Conservation (phyloP, 2,329 filamentous ascomycete species). For the Rachicladosporium sp. region DNA sequence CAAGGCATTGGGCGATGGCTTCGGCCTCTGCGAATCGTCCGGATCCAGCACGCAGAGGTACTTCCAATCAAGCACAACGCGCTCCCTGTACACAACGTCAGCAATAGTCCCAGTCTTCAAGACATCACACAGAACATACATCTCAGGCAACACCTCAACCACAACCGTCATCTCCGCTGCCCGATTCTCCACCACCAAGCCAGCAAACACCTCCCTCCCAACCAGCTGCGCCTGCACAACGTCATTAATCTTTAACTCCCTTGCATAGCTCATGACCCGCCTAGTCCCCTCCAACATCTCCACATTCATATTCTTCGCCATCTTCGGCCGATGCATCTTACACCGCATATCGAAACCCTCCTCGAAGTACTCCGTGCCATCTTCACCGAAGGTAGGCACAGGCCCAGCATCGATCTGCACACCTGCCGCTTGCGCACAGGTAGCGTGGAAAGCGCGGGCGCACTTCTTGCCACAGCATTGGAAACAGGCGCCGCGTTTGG, state of each 20-base stretch:
- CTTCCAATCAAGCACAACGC: constrained; percentile 72
- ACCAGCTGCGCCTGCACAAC: constrained; percentile 78
- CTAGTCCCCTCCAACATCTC: constrained; percentile 58
- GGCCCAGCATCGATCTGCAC: constrained; percentile 82
- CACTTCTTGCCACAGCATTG: constrained; percentile 95
- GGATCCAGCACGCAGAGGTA: constrained; percentile 65
- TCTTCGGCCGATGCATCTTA: constrained; percentile 82
- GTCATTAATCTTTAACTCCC: constrained; percentile 56
- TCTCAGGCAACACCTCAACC: constrained; percentile 71
- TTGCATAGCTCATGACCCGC: constrained; percentile 56
- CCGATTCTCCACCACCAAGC: constrained; percentile 74
- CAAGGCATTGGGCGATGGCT: constrained; percentile 59
- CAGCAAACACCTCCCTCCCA: constrained; percentile 80
- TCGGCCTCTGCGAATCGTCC: constrained; percentile 58
- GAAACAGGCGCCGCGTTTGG: constrained; percentile 90
- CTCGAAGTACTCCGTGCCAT: constrained; percentile 84
- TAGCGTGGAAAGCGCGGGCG: constrained; percentile 83
- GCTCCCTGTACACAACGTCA: constrained; percentile 41
- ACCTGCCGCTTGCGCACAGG: constrained; percentile 82
- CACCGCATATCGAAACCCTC: constrained; percentile 89
- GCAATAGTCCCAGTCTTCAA: constrained; percentile 19
- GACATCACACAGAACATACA: constrained; percentile 42
- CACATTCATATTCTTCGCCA: constrained; percentile 51
- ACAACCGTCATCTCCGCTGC: constrained; percentile 62
- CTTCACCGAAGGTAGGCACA: constrained; percentile 75